A percentile compares a stretch with the other conserved stretches of the same genome.
phyloP scores from a whole-genome alignment of 139 green algal genomes.

The Ostreobium quekettii region DNA sequence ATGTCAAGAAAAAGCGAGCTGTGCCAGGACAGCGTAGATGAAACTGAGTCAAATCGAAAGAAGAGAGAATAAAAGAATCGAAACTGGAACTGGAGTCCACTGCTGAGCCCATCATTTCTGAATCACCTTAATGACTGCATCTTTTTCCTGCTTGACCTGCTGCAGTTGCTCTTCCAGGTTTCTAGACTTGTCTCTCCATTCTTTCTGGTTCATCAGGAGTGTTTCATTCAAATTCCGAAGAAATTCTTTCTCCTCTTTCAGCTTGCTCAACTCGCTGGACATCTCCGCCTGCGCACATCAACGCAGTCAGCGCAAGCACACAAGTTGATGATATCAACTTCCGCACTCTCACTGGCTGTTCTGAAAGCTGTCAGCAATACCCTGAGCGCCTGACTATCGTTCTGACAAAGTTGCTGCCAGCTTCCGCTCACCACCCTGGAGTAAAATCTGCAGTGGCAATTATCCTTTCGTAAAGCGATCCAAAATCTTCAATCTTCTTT shows the following conservation, averaged over 20 bases:
- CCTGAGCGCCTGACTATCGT: no score
- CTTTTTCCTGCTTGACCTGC: slow-evolving; percentile 22
- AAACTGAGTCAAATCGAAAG: background rate
- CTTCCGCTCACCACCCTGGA: no score
- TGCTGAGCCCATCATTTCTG: slow-evolving; percentile 41
- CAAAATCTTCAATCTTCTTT: no score
- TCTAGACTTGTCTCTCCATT: slow-evolving; percentile 31
- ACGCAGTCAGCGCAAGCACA: no score
- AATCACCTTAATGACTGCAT: slow-evolving; percentile 39
- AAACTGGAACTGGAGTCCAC: background rate
- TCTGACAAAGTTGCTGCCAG: no score
- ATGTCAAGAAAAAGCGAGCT: slow-evolving; percentile 15
- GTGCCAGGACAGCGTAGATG: background rate
- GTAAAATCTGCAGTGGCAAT: no score
- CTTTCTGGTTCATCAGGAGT: slow-evolving; percentile 52
- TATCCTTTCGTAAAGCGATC: no score
- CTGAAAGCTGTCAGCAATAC: no score
- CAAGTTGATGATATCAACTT: no score
- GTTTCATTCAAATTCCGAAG: slow-evolving; percentile 61
- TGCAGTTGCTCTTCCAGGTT: slow-evolving; percentile 22
- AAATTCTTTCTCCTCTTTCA: slow-evolving; percentile 59
- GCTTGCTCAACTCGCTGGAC: slow-evolving; percentile 21
- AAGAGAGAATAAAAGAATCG: background rate
- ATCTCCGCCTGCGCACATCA: slow-evolving; percentile 34
- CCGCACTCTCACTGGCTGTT: no score